Evolutionary conservation across 139 green algal genomes (phyloP).

Genomic region (Pseudopediastrum boryanum): DNA sequence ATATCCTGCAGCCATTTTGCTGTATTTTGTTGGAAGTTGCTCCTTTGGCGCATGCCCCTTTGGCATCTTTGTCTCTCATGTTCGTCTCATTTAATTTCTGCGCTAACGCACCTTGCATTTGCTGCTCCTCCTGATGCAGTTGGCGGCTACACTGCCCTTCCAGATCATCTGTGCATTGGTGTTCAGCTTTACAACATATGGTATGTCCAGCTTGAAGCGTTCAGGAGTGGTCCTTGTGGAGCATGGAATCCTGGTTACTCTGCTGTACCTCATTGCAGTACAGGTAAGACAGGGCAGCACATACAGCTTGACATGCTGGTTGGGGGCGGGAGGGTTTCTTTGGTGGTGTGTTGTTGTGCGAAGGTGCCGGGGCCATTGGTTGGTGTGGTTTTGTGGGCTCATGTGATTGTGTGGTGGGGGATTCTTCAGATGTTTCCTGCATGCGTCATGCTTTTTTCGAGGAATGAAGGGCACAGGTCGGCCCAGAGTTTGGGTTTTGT

Average conservation of each 20-base stretch:
- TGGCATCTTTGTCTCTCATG: too few relatives aligned
- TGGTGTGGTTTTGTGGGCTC: not conserved
- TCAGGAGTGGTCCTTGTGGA: not conserved
- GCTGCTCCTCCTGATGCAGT: not conserved
- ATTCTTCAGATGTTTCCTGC: not conserved
- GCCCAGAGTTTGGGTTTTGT: too few relatives aligned
- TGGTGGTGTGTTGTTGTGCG: not conserved
- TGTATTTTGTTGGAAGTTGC: too few relatives aligned
- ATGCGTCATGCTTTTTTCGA: not conserved
- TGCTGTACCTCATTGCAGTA: constrained; percentile 28
- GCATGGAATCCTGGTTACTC: constrained; percentile 1
- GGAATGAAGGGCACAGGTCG: too few relatives aligned
- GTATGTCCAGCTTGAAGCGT: constrained; percentile 37
- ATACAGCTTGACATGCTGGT: too few relatives aligned
- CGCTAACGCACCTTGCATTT: too few relatives aligned
- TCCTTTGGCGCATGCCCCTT: too few relatives aligned
- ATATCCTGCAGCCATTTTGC: too few relatives aligned
- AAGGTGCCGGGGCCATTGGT: not conserved
- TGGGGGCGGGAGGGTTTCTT: too few relatives aligned
- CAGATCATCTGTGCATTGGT: constrained; percentile 41
- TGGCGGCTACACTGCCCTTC: constrained; percentile 26
- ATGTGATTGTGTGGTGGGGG: not conserved
- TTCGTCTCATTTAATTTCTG: too few relatives aligned
- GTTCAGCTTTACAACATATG: constrained; percentile 44
- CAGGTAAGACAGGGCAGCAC: constrained; percentile 20